phyloP scores from a whole-genome alignment of 169 alveolate species.

The Sarcocystis neurona region DNA sequence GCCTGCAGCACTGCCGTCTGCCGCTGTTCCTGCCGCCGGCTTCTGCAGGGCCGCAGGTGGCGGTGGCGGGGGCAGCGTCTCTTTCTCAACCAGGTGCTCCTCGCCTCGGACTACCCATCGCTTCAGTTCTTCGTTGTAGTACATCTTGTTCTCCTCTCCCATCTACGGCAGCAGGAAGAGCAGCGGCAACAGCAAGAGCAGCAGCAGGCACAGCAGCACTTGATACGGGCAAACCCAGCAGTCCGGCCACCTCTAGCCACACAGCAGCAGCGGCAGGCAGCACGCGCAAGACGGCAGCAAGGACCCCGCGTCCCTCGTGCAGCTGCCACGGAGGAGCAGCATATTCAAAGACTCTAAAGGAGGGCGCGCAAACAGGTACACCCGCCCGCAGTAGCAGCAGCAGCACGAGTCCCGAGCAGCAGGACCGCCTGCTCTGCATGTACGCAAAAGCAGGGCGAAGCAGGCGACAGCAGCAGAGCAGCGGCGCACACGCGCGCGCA shows the following conservation, averaged over 20 bases:
- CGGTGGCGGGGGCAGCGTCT: conserved; percentile 61
- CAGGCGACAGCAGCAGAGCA: not conserved
- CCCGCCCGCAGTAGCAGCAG: too few species aligned
- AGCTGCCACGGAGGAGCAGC: too few species aligned
- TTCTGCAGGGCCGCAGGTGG: conserved; percentile 40
- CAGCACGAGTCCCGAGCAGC: not conserved
- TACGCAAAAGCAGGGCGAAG: not conserved
- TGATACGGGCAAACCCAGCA: not conserved
- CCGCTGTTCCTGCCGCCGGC: not conserved
- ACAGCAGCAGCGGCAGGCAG: too few species aligned
- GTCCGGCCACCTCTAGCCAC: too few species aligned
- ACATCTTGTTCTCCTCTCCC: conserved; percentile 86
- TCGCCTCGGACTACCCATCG: conserved; percentile 88
- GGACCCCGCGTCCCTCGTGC: too few species aligned
- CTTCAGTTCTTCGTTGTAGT: conserved; percentile 81
- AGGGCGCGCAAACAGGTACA: too few species aligned
- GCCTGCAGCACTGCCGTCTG: too few species aligned
- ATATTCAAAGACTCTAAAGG: too few species aligned
- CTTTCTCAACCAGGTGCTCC: conserved; percentile 68
- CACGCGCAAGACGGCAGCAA: too few species aligned
- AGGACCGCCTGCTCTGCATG: not conserved
- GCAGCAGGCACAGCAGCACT: not conserved
- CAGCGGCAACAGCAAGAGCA: not conserved
- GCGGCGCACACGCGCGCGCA: not conserved
- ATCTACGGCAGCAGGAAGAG: conserved; percentile 64